phyloP scores from a whole-genome alignment of 352 stramenopile species.

The Globisporangium spiculum region DNA sequence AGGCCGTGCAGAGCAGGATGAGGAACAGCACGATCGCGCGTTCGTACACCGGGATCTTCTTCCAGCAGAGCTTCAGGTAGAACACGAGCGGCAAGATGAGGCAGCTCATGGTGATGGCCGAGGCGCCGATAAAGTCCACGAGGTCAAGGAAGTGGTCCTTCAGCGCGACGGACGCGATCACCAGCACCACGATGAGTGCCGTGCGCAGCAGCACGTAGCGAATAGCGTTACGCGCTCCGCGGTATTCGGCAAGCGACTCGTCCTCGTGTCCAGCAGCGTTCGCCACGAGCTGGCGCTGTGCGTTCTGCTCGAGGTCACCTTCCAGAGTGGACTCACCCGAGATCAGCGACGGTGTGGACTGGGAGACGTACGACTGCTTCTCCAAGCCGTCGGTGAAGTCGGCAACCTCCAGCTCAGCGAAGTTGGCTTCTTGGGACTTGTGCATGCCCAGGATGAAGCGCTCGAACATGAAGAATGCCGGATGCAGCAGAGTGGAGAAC shows the following conservation, averaged over 20 bases:
- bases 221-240: slow-evolving; percentile 14
- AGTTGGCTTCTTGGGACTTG: slow-evolving; percentile 4
- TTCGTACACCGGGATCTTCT: slow-evolving; percentile 24
- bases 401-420: neutral
- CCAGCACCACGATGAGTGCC: slow-evolving; percentile 21
- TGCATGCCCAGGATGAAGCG: slow-evolving; percentile 46
- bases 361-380: slow-evolving; percentile 13
- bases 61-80: slow-evolving; percentile 30
- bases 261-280: slow-evolving; percentile 3
- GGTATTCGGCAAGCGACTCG: slow-evolving; percentile 15
- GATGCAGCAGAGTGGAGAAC: slow-evolving; percentile 41
- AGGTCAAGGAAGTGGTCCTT: slow-evolving; percentile 24
- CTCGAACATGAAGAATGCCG: slow-evolving; percentile 51
- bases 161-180: slow-evolving; percentile 19
- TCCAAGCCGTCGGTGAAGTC: slow-evolving; percentile 1
- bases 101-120: slow-evolving; percentile 21
- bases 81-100: slow-evolving; percentile 32
- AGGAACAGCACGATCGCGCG: slow-evolving; percentile 20
- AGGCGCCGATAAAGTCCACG: slow-evolving; percentile 27
- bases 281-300: slow-evolving; percentile 6
- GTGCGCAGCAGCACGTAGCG: slow-evolving; percentile 22
- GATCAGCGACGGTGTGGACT: slow-evolving; percentile 13
- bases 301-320: slow-evolving; percentile 15
- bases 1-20: slow-evolving; percentile 21
- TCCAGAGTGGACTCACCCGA: slow-evolving; percentile 16